Evolutionary conservation across 2,329 filamentous ascomycete species (phyloP).

Genomic region (Penicillium sumatraense): DNA sequence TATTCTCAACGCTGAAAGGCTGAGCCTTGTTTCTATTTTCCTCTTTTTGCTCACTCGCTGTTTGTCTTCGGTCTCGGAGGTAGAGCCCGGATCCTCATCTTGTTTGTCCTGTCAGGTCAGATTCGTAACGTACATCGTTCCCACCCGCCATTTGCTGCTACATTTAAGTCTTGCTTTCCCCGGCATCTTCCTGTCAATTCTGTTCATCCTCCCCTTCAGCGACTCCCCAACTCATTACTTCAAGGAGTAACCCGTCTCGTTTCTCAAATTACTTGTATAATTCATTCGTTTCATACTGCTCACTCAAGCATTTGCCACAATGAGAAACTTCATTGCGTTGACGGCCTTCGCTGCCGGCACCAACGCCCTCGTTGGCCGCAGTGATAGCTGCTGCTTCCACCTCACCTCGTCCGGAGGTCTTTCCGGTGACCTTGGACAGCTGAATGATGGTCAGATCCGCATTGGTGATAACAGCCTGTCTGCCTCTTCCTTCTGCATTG

Average conservation of each 20-base stretch:
- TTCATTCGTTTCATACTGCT: conserved; percentile 16
- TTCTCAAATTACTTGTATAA: background rate
- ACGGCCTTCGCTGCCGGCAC: conserved; percentile 46
- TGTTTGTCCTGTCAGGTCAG: background rate
- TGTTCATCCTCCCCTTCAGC: background rate
- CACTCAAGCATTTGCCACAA: conserved; percentile 18
- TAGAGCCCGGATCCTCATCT: conserved; percentile 12
- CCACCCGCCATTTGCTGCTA: conserved; percentile 1
- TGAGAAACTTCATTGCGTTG: conserved; percentile 45
- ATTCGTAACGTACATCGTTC: conserved; percentile 8
- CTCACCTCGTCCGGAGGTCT: conserved; percentile 55
- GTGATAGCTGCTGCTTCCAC: conserved; percentile 56
- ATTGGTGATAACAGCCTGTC: conserved; percentile 55
- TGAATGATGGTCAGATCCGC: conserved; percentile 66
- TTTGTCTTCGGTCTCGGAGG: conserved; percentile 12
- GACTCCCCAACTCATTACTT: too few relatives aligned
- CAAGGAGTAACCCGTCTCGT: conserved; percentile 1
- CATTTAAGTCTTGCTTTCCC: background rate
- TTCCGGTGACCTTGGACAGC: conserved; percentile 62
- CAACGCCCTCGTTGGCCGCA: conserved; percentile 47
- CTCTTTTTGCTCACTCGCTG: background rate
- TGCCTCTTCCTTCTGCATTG: conserved; percentile 59
- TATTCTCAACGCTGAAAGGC: conserved; percentile 7
- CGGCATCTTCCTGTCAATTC: background rate
- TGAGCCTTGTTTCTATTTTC: conserved; percentile 10